These are phyloP conservation scores for Chaetomium olivaceum DNA, from an alignment of 2,329 filamentous ascomycete genomes.

Conservation along the genomic window DNA sequence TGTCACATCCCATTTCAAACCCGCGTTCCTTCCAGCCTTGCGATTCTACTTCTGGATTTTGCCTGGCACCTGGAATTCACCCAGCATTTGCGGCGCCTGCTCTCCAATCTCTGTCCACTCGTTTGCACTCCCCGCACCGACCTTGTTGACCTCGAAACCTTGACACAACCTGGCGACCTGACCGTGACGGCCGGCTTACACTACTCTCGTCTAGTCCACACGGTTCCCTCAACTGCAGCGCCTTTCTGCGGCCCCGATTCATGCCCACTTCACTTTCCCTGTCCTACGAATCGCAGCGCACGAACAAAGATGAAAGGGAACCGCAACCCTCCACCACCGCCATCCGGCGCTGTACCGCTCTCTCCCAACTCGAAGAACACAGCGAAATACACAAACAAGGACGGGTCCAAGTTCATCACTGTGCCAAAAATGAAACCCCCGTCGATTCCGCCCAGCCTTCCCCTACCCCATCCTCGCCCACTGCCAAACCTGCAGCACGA, in stretches of 20 bases:
- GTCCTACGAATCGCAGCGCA: conserved; percentile 19
- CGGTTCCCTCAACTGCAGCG: conserved; percentile 17
- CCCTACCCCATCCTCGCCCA: conserved; percentile 43
- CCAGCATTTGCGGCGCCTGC: background rate
- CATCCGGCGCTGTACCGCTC: conserved; percentile 41
- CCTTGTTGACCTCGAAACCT: background rate
- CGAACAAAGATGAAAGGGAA: conserved; percentile 39
- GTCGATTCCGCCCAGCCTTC: conserved; percentile 57
- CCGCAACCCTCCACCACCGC: conserved; percentile 36
- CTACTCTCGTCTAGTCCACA: conserved; percentile 22
- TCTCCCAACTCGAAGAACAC: conserved; percentile 55
- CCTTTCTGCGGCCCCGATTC: conserved; percentile 15
- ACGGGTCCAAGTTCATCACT: conserved; percentile 69
- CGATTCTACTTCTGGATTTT: background rate
- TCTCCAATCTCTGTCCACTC: background rate
- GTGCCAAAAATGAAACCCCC: conserved; percentile 57
- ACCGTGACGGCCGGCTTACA: conserved; percentile 22
- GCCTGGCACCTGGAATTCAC: background rate
- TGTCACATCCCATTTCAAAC: conserved; percentile 3
- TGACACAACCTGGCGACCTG: conserved; percentile 8
- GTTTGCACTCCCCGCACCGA: conserved; percentile 11
- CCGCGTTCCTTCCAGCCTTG: conserved; percentile 3
- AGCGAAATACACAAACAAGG: conserved; percentile 66
- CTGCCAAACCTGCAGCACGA: conserved; percentile 16
- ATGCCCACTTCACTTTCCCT: conserved; percentile 22